These are phyloP conservation scores for Microsporum canis DNA, from an alignment of 2,329 filamentous ascomycete genomes.

Conservation along the genomic window DNA sequence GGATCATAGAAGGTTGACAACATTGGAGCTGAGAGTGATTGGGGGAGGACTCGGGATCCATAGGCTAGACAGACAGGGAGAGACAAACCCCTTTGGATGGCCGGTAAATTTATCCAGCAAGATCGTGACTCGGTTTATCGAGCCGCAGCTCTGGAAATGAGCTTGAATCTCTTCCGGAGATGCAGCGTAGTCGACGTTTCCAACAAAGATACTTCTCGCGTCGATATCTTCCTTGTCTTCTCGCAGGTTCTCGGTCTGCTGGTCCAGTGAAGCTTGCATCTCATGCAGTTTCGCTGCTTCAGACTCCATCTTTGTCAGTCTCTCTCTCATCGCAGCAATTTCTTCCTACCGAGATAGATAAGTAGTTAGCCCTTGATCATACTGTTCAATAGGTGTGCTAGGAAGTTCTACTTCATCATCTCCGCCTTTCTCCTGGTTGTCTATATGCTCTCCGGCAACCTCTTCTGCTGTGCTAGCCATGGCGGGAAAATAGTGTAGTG, in stretches of 20 bases:
- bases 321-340: constrained; percentile 75
- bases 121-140: constrained; percentile 96
- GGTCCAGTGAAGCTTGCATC: constrained; percentile 77
- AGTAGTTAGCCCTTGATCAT: neutral
- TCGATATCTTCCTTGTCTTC: constrained; percentile 96
- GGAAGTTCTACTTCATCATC: constrained; percentile 34
- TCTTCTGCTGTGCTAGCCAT: constrained; percentile 13
- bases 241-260: constrained; percentile 67
- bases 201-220: constrained; percentile 90
- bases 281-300: constrained; percentile 76
- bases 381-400: neutral
- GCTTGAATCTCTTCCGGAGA: constrained; percentile 97
- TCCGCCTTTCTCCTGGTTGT: constrained; percentile 28
- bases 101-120: constrained; percentile 96
- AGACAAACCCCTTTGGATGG: constrained; percentile 90
- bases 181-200: constrained; percentile 95
- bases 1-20: constrained; percentile 6
- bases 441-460: constrained; percentile 12
- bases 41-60: neutral
- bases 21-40: neutral
- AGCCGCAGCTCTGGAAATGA: constrained; percentile 93
- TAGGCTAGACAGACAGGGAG: neutral
- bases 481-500: neutral
- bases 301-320: constrained; percentile 82
- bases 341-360: constrained; percentile 46